Evolutionary conservation across 2,329 filamentous ascomycete genomes (phyloP).

Genomic region (Calonectria hongkongensis): DNA sequence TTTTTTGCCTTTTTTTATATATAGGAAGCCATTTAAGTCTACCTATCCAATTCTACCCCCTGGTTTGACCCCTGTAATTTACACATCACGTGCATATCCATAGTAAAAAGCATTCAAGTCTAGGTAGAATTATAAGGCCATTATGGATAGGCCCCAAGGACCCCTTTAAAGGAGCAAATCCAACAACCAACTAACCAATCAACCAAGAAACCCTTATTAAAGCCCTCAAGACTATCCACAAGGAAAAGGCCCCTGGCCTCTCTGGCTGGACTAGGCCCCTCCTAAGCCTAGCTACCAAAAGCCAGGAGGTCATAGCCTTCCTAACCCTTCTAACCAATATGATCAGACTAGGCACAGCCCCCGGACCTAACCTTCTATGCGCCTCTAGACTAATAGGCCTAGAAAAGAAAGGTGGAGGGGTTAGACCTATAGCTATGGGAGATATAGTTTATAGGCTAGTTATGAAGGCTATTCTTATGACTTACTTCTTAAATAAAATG

Average conservation of each 20-base stretch:
- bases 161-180: too few species aligned
- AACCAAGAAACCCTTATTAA: too few species aligned
- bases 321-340: not conserved
- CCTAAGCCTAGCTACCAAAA: not conserved
- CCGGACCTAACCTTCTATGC: too few species aligned
- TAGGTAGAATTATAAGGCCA: not conserved
- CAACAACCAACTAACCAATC: too few species aligned
- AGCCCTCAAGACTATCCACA: not conserved
- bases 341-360: too few species aligned
- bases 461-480: not conserved
- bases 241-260: not conserved
- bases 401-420: too few species aligned
- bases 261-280: not conserved
- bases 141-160: not conserved
- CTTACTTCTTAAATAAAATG: not conserved
- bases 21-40: not conserved
- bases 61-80: not conserved
- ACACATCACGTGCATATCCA: not conserved
- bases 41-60: constrained; percentile 2
- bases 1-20: not conserved
- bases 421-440: too few species aligned
- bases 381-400: too few species aligned
- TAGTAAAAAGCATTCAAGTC: not conserved
- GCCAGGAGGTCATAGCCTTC: not conserved
- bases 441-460: too few species aligned